Evolutionary conservation across 768 basidiomycete species (phyloP).

Genomic region (Amanita fuliginea): DNA sequence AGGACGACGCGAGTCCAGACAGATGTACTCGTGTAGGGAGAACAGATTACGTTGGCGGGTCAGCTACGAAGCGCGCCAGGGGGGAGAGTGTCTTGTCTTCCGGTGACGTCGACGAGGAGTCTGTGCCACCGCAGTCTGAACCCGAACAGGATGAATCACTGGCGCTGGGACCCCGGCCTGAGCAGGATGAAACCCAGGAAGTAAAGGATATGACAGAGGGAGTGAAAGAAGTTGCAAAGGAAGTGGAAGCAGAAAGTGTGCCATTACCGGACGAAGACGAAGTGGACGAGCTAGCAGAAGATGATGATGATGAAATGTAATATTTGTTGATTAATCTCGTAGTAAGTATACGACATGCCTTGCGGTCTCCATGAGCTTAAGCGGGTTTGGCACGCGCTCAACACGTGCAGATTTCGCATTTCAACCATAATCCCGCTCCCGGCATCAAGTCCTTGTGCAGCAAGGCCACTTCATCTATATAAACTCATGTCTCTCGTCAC

Average conservation of each 20-base stretch:
- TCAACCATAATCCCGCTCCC: background rate
- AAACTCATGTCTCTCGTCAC: constrained; percentile 3
- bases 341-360: background rate
- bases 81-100: constrained; percentile 27
- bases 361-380: constrained; percentile 3
- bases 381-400: no score
- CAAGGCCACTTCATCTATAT: constrained; percentile 6
- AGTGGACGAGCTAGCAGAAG: constrained; percentile 26
- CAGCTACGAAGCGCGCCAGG: constrained; percentile 27
- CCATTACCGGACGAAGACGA: constrained; percentile 27
- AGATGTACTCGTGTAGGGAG: constrained; percentile 11
- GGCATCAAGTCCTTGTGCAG: background rate
- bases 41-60: background rate
- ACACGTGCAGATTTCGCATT: constrained; percentile 4
- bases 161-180: constrained; percentile 9
- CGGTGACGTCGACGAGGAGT: constrained; percentile 12
- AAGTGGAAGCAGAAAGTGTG: constrained; percentile 21
- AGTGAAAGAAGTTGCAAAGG: constrained; percentile 52
- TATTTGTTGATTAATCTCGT: no score
- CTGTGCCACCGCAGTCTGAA: constrained; percentile 10
- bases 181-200: constrained; percentile 30
- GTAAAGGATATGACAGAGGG: constrained; percentile 67
- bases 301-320: background rate
- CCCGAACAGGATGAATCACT: constrained; percentile 11
- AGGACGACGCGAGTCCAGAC: constrained; percentile 27